phyloP scores from a whole-genome alignment of 345 rosid species.

The Melastoma malabathricum region DNA sequence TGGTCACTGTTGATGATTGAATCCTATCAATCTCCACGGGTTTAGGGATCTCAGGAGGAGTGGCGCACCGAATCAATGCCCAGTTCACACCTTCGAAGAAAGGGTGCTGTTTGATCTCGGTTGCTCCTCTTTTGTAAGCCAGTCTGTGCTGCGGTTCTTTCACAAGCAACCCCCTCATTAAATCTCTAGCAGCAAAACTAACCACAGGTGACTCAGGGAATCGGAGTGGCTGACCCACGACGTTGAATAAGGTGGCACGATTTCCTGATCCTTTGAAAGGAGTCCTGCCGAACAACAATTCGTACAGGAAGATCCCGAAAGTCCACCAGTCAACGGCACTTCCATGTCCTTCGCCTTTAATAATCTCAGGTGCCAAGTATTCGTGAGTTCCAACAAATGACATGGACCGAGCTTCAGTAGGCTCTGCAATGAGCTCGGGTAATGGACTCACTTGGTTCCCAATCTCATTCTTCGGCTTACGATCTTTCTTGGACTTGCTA shows the following conservation, averaged over 20 bases:
- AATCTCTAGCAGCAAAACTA: slow-evolving; percentile 78
- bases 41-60: slow-evolving; percentile 80
- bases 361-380: slow-evolving; percentile 83
- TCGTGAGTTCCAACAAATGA: slow-evolving; percentile 91
- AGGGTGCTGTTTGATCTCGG: slow-evolving; percentile 91
- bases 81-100: slow-evolving; percentile 93
- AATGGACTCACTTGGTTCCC: slow-evolving; percentile 70
- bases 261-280: slow-evolving; percentile 92
- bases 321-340: slow-evolving; percentile 99
- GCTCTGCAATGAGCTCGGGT: slow-evolving; percentile 90
- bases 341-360: slow-evolving; percentile 93
- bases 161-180: slow-evolving; percentile 62
- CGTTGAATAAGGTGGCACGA: slow-evolving; percentile 71
- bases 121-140: slow-evolving; percentile 85
- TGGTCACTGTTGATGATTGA: slow-evolving; percentile 26
- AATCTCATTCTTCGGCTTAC: slow-evolving; percentile 51
- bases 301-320: slow-evolving; percentile 72
- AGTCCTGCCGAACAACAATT: slow-evolving; percentile 76
- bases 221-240: slow-evolving; percentile 84
- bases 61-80: slow-evolving; percentile 79
- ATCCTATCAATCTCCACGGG: slow-evolving; percentile 49
- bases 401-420: slow-evolving; percentile 86
- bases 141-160: slow-evolving; percentile 81
- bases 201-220: slow-evolving; percentile 72
- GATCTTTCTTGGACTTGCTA: slow-evolving; percentile 68